A percentile compares a stretch with the other conserved stretches of the same genome.
phyloP scores from a whole-genome alignment of 441 rosid species.

The Rhodomyrtus psidioides region DNA sequence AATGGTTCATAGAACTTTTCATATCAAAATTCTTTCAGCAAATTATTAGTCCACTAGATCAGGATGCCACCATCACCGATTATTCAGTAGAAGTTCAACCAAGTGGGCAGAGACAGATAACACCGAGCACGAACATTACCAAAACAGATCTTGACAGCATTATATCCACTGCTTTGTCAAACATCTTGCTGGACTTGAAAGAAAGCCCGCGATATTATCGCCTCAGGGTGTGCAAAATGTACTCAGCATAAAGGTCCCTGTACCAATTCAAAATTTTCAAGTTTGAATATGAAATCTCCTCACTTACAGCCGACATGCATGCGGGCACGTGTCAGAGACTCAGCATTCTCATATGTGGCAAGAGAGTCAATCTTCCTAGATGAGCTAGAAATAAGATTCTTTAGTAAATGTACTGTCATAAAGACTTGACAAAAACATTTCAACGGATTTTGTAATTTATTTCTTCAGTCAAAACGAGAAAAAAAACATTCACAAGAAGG shows the following conservation, averaged over 20 bases:
- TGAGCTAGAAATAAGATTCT: background rate
- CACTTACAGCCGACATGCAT: background rate
- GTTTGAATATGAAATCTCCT: background rate
- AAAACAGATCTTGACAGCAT: background rate
- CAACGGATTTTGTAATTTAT: background rate
- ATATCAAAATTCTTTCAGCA: background rate
- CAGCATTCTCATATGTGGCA: background rate
- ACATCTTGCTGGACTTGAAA: background rate
- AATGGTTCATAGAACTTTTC: background rate
- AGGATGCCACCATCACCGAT: background rate
- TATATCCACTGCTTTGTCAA: background rate
- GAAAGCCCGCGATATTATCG: slow-evolving; percentile 22
- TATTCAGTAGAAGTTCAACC: background rate
- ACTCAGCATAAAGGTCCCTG: slow-evolving; percentile 96
- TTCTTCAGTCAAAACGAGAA: background rate
- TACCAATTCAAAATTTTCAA: background rate
- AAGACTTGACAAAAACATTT: background rate
- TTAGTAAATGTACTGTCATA: background rate
- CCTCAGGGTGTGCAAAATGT: slow-evolving; percentile 76
- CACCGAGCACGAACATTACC: background rate
- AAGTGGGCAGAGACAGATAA: background rate
- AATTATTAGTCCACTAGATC: background rate
- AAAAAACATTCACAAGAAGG: background rate
- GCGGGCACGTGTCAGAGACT: background rate
- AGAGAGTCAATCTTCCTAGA: background rate